These are phyloP conservation scores for Austroboletus niveus DNA, from an alignment of 1,284 basidiomycete species.

Conservation along the genomic window DNA sequence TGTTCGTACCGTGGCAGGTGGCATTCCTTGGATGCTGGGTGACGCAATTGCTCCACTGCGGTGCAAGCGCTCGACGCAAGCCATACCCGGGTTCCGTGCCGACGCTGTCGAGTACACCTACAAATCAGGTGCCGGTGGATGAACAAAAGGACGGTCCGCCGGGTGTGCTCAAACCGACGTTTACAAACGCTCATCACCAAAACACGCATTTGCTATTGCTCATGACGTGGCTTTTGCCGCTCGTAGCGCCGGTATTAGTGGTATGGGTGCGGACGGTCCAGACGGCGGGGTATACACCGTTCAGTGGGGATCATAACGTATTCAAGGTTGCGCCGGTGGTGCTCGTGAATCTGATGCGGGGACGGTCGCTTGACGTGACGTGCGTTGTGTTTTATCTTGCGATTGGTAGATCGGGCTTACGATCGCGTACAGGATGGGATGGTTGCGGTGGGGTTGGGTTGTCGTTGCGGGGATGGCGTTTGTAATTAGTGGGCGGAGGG, in stretches of 20 bases:
- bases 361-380: conserved; percentile 38
- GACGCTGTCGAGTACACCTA: conserved; percentile 21
- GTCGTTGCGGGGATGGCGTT: conserved; percentile 54
- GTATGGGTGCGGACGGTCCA: conserved; percentile 88
- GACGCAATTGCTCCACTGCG: conserved; percentile 70
- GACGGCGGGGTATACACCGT: conserved; percentile 73
- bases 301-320: conserved; percentile 77
- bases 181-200: conserved; percentile 41
- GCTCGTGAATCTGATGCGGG: conserved; percentile 60
- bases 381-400: conserved; percentile 29
- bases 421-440: conserved; percentile 37
- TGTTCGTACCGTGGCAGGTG: conserved; percentile 88
- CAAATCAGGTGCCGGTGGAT: not conserved
- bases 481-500: conserved; percentile 55
- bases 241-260: conserved; percentile 75
- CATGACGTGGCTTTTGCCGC: conserved; percentile 83
- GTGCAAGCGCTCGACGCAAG: conserved; percentile 21
- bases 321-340: conserved; percentile 65
- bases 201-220: conserved; percentile 67
- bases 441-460: conserved; percentile 46
- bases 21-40: conserved; percentile 82
- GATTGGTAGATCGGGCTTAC: not conserved
- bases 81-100: conserved; percentile 26
- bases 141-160: not conserved
- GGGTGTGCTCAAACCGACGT: conserved; percentile 1